Conservation (phyloP, 2,329 filamentous ascomycete genomes). For the Sporothrix mexicana region DNA sequence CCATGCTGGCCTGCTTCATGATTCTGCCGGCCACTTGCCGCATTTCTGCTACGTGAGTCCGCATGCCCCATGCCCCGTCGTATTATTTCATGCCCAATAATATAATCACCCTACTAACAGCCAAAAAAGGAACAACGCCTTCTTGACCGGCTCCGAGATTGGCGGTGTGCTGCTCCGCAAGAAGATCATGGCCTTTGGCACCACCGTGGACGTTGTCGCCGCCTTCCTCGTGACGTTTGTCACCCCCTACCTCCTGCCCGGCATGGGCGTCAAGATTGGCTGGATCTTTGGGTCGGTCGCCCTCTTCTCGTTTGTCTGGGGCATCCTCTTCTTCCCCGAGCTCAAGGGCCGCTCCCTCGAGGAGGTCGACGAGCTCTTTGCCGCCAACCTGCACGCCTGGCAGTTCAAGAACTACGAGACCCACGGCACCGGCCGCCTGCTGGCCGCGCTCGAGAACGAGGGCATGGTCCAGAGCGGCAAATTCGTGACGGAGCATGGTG, state of each 20-base stretch:
- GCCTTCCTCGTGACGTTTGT: conserved; percentile 34
- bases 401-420: conserved; percentile 33
- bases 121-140: conserved; percentile 32
- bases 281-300: conserved; percentile 35
- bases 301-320: conserved; percentile 34
- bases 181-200: conserved; percentile 34
- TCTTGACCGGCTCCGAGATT: conserved; percentile 33
- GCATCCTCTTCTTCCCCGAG: conserved; percentile 34
- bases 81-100: too few species aligned
- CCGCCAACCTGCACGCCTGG: conserved; percentile 30
- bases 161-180: conserved; percentile 34
- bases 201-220: conserved; percentile 28
- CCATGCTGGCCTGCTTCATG: conserved; percentile 35
- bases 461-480: conserved; percentile 22
- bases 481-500: neutral
- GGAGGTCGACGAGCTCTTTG: conserved; percentile 36
- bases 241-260: conserved; percentile 34
- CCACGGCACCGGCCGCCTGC: conserved; percentile 32
- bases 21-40: conserved; percentile 33
- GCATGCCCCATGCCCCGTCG: too few species aligned
- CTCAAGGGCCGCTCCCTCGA: conserved; percentile 33
- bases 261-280: conserved; percentile 35
- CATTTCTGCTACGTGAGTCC: conserved; percentile 32
- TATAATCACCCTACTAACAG: neutral
- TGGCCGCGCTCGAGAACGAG: conserved; percentile 33